A percentile compares a stretch with the other conserved stretches of the same genome.
phyloP scores from a whole-genome alignment of 1,284 basidiomycete species.

The Microbotryum silenes-acaulis region DNA sequence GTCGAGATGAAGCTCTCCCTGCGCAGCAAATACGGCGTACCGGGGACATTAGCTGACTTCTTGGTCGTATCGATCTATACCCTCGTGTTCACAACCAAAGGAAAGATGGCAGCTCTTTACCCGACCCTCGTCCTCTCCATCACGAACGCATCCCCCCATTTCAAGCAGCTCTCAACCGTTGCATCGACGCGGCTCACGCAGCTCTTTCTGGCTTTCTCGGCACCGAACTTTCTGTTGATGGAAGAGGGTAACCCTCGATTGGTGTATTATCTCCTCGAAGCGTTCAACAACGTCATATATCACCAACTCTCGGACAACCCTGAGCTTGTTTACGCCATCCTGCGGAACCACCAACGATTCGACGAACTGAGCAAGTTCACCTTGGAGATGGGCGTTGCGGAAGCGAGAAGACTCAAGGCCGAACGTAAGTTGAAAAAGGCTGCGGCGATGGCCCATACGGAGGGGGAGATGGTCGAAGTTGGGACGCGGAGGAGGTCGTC shows the following conservation, averaged over 20 bases:
- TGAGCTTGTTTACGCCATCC: slow-evolving; percentile 75
- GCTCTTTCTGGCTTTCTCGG: slow-evolving; percentile 80
- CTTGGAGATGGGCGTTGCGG: slow-evolving; percentile 67
- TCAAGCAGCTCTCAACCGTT: slow-evolving; percentile 63
- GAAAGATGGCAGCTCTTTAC: slow-evolving; percentile 49
- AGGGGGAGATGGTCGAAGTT: neutral
- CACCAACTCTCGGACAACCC: slow-evolving; percentile 53
- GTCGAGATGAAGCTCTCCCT: slow-evolving; percentile 21
- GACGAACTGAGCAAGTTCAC: slow-evolving; percentile 85
- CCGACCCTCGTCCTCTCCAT: slow-evolving; percentile 75
- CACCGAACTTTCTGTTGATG: slow-evolving; percentile 76
- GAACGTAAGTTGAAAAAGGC: slow-evolving; percentile 44
- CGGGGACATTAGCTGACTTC: slow-evolving; percentile 74
- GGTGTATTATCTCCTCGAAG: slow-evolving; percentile 80
- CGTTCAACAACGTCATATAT: slow-evolving; percentile 72
- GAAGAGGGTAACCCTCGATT: slow-evolving; percentile 90
- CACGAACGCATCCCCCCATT: slow-evolving; percentile 77
- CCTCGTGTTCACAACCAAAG: slow-evolving; percentile 67
- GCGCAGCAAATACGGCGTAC: slow-evolving; percentile 59
- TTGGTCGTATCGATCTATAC: slow-evolving; percentile 75
- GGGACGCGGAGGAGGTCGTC: neutral
- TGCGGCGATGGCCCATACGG: neutral
- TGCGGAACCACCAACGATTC: slow-evolving; percentile 71
- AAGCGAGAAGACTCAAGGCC: slow-evolving; percentile 68
- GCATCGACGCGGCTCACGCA: slow-evolving; percentile 76